These are phyloP conservation scores for Blastomyces parvus DNA, from an alignment of 2,329 filamentous ascomycete genomes.

Conservation along the genomic window DNA sequence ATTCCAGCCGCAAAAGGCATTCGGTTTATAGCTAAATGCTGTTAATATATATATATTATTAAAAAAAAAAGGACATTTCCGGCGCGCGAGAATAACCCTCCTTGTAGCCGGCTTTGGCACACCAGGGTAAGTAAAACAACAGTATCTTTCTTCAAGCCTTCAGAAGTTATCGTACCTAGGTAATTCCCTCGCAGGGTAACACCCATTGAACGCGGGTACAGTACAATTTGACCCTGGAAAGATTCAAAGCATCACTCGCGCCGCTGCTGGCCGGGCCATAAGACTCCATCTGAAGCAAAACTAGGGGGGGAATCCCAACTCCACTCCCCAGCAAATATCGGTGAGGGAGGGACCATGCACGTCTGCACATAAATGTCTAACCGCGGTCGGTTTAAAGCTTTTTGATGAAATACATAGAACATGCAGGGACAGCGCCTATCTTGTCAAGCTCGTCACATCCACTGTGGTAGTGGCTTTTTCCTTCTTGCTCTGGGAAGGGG, in stretches of 20 bases:
- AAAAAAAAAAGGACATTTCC: too few species aligned
- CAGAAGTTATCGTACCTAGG: not conserved
- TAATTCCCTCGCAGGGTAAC: not conserved
- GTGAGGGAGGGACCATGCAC: not conserved
- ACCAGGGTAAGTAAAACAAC: too few species aligned
- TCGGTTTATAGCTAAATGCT: too few species aligned
- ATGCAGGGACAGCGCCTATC: not conserved
- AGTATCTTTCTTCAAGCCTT: not conserved
- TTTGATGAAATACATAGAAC: not conserved
- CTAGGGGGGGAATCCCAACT: not conserved
- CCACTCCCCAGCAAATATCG: not conserved
- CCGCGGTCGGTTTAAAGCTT: not conserved
- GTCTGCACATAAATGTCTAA: too few species aligned
- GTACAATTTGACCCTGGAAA: not conserved
- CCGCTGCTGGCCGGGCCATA: too few species aligned
- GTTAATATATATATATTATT: too few species aligned
- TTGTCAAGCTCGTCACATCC: not conserved
- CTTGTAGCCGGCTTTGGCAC: too few species aligned
- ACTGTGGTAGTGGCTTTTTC: slow-evolving; percentile 3
- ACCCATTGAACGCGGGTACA: not conserved
- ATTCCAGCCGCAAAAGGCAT: not conserved
- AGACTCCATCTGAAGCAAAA: too few species aligned
- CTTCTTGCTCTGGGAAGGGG: too few species aligned
- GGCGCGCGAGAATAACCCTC: not conserved
- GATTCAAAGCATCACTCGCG: not conserved